These are phyloP conservation scores for Termitomyces sp. DNA, from an alignment of 768 basidiomycete species.

Conservation along the genomic window DNA sequence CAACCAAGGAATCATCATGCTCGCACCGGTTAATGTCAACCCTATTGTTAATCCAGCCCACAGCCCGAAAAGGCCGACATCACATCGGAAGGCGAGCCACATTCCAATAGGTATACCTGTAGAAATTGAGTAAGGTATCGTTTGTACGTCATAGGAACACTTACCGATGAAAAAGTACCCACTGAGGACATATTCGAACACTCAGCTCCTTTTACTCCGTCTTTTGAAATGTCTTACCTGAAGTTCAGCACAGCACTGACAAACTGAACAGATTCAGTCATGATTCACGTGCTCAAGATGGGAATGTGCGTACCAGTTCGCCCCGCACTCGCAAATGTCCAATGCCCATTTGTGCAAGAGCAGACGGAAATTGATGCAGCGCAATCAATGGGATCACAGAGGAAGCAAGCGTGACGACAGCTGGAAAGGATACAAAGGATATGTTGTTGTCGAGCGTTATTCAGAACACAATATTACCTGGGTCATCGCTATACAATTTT, in stretches of 20 bases:
- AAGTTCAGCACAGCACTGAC: conserved; percentile 74
- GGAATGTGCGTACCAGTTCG: conserved; percentile 45
- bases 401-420: conserved; percentile 55
- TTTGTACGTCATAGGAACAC: neutral
- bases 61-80: conserved; percentile 5
- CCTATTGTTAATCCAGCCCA: conserved; percentile 9
- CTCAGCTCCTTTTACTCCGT: neutral
- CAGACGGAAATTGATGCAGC: conserved; percentile 82
- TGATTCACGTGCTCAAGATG: neutral
- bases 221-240: conserved; percentile 30
- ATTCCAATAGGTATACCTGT: conserved; percentile 3
- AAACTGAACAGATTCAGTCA: conserved; percentile 30
- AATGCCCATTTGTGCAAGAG: conserved; percentile 51
- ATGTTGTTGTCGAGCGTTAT: neutral
- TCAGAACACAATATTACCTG: conserved; percentile 26
- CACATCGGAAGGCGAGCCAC: conserved; percentile 4
- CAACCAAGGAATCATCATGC: neutral
- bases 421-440: conserved; percentile 17
- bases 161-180: conserved; percentile 2
- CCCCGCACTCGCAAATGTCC: conserved; percentile 82
- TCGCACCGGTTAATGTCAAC: neutral
- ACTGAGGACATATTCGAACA: neutral
- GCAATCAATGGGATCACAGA: conserved; percentile 68
- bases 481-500: conserved; percentile 65
- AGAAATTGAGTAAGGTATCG: neutral